Base-by-base conservation (phyloP, 2,329 filamentous ascomycete genomes). In the Cryoendolithus antarcticus region DNA sequence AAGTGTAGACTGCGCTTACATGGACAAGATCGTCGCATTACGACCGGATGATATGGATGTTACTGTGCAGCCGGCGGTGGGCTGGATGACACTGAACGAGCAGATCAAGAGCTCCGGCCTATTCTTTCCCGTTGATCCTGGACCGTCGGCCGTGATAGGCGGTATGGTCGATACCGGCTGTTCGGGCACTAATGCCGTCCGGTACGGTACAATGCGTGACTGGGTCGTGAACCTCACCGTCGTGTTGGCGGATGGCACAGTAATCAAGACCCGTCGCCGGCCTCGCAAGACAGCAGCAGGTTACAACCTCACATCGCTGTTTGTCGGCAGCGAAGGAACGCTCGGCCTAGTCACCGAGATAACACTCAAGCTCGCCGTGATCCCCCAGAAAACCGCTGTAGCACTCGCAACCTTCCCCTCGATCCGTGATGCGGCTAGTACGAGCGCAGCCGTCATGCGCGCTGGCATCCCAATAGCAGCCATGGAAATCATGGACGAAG, bases 11-110 rank as follows among this genome's bases (percentile, higher is more conserved):
- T 95, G 95, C 58, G 75, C 77, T 1, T 76, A 75, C 53, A 95
- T 95, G 88, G 81, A 93, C 57, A 69, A 78, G 52, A 81, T 94
- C 19, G 50, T 95, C 24, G 69, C 78, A 39, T 69, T 94, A 41
- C 82, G 93, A 58, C 79, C 82, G 49, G 80, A 84, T 3, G 88
- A 94, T 57, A 86, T 94, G 82, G 88, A 95, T 51, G 71, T 94
- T 36, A 83, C 93, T 4, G 86, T 95, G 3, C 88, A 95, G 58
- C 88, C 88, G 3, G 83, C 82, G 5, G 80, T 95, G 7, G 80
- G 82, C n/a, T 95, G 86, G 86, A 86, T 93, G 72, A 77, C 82
- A 38, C 64, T 95, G 42, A 95, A 95, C 52, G 76, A 81, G 47
- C 70, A 77, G 35, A 77, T 82, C 53, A 75, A 81, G 60, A 70